Percentiles rank a stretch among this genome's conserved stretches.
Evolutionary conservation across 805 yeast species (phyloP).

Genomic region (Candida awuae): DNA sequence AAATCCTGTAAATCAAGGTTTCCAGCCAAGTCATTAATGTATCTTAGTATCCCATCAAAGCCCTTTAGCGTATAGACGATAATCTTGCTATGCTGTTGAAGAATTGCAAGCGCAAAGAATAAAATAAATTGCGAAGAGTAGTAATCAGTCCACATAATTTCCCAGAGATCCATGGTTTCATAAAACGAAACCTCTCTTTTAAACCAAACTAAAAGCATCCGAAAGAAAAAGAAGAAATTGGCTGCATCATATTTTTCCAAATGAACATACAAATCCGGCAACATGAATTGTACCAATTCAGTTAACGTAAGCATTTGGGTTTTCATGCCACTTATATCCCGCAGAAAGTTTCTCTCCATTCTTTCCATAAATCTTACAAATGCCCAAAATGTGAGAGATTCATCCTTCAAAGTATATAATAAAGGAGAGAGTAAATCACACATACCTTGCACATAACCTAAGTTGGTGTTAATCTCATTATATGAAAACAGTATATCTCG

Average conservation of each 20-base stretch:
- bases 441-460: conserved; percentile 99
- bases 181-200: conserved; percentile 83
- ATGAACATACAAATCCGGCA: conserved; percentile 77
- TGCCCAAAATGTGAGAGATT: conserved; percentile 78
- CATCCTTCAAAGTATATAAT: conserved; percentile 60
- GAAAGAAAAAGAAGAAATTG: conserved; percentile 85
- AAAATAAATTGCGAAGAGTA: conserved; percentile 82
- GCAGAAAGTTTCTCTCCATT: conserved; percentile 88
- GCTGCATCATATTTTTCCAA: conserved; percentile 81
- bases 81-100: conserved; percentile 76
- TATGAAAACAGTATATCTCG: conserved; percentile 78
- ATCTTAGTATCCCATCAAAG: conserved; percentile 89
- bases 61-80: conserved; percentile 64
- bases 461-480: conserved; percentile 70
- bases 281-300: conserved; percentile 81
- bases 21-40: conserved; percentile 83
- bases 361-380: conserved; percentile 83
- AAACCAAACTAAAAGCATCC: conserved; percentile 93
- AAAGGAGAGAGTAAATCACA: conserved; percentile 85
- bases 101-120: conserved; percentile 80
- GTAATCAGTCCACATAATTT: conserved; percentile 80
- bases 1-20: conserved; percentile 67
- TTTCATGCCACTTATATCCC: conserved; percentile 91
- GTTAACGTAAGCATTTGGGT: conserved; percentile 77
- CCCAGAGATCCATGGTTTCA: conserved; percentile 82